phyloP scores from a whole-genome alignment of 1,139 yeast species.

The Citeromyces hawaiiensis region DNA sequence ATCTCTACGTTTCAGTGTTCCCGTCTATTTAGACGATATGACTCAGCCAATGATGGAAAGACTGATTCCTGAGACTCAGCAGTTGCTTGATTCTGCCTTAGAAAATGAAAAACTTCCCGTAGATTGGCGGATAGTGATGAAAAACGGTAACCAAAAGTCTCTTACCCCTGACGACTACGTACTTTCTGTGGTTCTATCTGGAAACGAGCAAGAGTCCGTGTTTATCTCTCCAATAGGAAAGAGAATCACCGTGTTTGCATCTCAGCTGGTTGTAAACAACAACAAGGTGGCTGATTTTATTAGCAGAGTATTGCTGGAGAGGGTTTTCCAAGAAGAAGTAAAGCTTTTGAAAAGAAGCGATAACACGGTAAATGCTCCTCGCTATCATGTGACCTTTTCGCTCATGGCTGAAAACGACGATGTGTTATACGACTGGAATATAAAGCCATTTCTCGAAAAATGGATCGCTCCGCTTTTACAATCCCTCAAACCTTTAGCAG shows the following conservation, averaged over 20 bases:
- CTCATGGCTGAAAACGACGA: constrained; percentile 44
- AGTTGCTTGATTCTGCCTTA: constrained; percentile 17
- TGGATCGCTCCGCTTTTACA: constrained; percentile 27
- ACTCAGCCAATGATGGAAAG: constrained; percentile 17
- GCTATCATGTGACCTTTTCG: constrained; percentile 23
- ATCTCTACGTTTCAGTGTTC: constrained; percentile 33
- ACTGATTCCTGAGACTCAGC: constrained; percentile 20
- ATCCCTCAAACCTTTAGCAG: constrained; percentile 37
- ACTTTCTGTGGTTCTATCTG: not conserved
- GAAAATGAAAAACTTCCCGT: constrained; percentile 12
- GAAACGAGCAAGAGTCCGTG: constrained; percentile 14
- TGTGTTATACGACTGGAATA: constrained; percentile 43
- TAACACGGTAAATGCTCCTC: constrained; percentile 49
- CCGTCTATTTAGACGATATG: constrained; percentile 29
- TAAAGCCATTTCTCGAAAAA: constrained; percentile 14
- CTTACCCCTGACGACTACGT: not conserved
- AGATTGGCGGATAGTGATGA: constrained; percentile 16
- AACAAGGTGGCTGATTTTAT: constrained; percentile 23
- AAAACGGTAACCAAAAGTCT: constrained; percentile 5
- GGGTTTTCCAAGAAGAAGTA: constrained; percentile 24
- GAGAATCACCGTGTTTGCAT: constrained; percentile 16
- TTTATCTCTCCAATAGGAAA: constrained; percentile 23
- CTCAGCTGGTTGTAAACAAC: constrained; percentile 17
- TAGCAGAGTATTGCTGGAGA: constrained; percentile 20
- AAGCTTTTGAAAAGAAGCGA: constrained; percentile 20